phyloP scores from a whole-genome alignment of 2,329 filamentous ascomycete species.

The Chaetomiaceae sp. region DNA sequence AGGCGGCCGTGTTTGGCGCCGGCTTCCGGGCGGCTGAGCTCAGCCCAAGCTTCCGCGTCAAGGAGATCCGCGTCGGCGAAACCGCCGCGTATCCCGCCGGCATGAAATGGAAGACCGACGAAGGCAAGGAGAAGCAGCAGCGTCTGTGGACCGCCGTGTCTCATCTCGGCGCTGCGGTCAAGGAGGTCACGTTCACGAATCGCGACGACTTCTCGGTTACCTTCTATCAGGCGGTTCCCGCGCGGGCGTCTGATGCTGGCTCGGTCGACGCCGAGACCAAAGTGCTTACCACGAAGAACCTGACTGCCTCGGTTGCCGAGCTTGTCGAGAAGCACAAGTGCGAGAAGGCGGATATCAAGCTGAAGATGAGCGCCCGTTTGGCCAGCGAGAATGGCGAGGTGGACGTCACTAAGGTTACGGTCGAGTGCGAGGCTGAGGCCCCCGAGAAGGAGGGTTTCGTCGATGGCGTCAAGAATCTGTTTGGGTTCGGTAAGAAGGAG shows the following conservation, averaged over 20 bases:
- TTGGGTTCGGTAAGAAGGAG: conserved; percentile 82
- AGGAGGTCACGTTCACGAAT: conserved; percentile 81
- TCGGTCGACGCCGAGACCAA: conserved; percentile 53
- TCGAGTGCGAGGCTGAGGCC: conserved; percentile 79
- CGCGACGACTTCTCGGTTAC: conserved; percentile 74
- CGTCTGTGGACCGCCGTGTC: conserved; percentile 78
- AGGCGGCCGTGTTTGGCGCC: conserved; percentile 92
- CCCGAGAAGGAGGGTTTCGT: conserved; percentile 74
- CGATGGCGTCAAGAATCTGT: conserved; percentile 92
- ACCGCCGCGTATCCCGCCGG: conserved; percentile 67
- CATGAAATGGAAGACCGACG: conserved; percentile 67
- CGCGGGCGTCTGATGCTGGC: conserved; percentile 36
- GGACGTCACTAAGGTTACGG: conserved; percentile 67
- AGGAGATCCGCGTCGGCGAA: conserved; percentile 87
- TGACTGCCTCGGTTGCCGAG: conserved; percentile 75
- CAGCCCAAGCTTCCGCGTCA: conserved; percentile 94
- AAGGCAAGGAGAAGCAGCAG: conserved; percentile 69
- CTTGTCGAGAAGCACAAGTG: conserved; percentile 78
- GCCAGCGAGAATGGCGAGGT: conserved; percentile 72
- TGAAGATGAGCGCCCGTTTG: conserved; percentile 73
- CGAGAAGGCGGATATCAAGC: conserved; percentile 68
- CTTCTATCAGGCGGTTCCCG: conserved; percentile 69
- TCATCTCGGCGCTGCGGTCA: conserved; percentile 67
- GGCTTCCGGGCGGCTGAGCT: conserved; percentile 90
- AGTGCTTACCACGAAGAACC: conserved; percentile 71